A percentile compares a stretch with the other conserved stretches of the same genome.
phyloP scores from a whole-genome alignment of 2,329 filamentous ascomycete genomes.

The Pseudocercospora musae region DNA sequence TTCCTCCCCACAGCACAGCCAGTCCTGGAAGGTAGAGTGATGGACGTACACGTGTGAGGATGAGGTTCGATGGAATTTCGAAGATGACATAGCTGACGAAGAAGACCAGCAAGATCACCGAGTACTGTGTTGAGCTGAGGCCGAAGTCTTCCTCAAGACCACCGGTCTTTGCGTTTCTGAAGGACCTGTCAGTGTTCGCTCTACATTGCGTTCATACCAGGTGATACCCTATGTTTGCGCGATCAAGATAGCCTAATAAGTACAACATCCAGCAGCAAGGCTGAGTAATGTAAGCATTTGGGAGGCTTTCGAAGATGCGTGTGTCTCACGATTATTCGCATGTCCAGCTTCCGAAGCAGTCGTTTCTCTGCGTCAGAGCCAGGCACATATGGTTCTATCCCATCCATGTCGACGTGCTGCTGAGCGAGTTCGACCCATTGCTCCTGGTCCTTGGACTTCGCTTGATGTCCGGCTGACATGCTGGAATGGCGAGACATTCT shows the following conservation, averaged over 20 bases:
- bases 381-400: not conserved
- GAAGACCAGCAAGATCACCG: conserved; percentile 35
- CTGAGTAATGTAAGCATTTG: not conserved
- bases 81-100: conserved; percentile 61
- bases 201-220: conserved; percentile 44
- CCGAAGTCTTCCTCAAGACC: conserved; percentile 56
- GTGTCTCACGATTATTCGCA: conserved; percentile 30
- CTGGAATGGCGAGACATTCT: conserved; percentile 5
- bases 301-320: not conserved
- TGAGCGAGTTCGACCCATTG: conserved; percentile 3
- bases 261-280: conserved; percentile 69
- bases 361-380: conserved; percentile 7
- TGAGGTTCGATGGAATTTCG: conserved; percentile 60
- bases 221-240: conserved; percentile 52
- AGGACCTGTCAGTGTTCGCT: not conserved
- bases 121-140: conserved; percentile 32
- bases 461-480: not conserved
- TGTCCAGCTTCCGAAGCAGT: conserved; percentile 67
- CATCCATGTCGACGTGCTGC: not conserved
- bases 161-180: conserved; percentile 52
- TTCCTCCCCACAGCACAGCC: conserved; percentile 44
- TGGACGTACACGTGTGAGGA: conserved; percentile 54
- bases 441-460: conserved; percentile 1
- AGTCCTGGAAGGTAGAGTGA: conserved; percentile 52
- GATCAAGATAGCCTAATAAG: conserved; percentile 68